Evolutionary conservation across 345 rosid species (phyloP), one percentile per base, ranked within the genome.

Genomic region (Hibiscus tridactylites): DNA sequence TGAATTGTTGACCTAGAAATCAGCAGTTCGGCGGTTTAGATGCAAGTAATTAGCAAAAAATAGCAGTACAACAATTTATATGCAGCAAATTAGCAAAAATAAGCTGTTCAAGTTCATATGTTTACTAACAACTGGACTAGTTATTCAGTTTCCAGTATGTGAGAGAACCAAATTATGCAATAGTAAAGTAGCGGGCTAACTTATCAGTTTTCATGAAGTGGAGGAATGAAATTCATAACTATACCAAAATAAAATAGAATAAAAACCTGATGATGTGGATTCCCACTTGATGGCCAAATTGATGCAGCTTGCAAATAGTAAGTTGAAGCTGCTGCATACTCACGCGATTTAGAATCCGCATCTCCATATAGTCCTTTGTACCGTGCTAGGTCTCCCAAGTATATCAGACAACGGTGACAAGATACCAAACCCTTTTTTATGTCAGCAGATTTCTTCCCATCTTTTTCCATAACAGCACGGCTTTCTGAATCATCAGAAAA

Each of bases 221-320:
- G 9, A 37, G 9, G 42, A 37, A 37, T 5, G 42, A 7, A 37
- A 37, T 37, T 5, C 9, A 37, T 37, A 7, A 37, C 9, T 37
- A 37, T 37, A 37, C 42, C 42, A 37, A 37, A 39, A 6, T 26
- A 47, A 60, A 13, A 29, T 1, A 71, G 35, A 33, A 9, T 17
- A 74, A 68, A 75, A 91, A 57, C 97, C 92, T 91, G 97, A 83
- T 95, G 97, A 84, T 95, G 99, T 57, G 99, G 97, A 71, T 92
- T 95, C 71, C 97, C 99, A 80, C 86, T 88, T 59, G 88, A 87
- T 67, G 97, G 97, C 89, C 81, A 89, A 59, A 95, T 83, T 58
- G 96, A 90, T 68, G 91, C 92, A 69, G 99, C 97, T 84, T 95
- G 97, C 83, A 92, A 74, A 82, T 95, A 95, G 83, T 95, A 90